A percentile compares a stretch with the other conserved stretches of the same genome.
These are phyloP conservation scores for Mycosphaerella arachidis DNA, from an alignment of 2,329 filamentous ascomycete genomes.

Conservation along the genomic window DNA sequence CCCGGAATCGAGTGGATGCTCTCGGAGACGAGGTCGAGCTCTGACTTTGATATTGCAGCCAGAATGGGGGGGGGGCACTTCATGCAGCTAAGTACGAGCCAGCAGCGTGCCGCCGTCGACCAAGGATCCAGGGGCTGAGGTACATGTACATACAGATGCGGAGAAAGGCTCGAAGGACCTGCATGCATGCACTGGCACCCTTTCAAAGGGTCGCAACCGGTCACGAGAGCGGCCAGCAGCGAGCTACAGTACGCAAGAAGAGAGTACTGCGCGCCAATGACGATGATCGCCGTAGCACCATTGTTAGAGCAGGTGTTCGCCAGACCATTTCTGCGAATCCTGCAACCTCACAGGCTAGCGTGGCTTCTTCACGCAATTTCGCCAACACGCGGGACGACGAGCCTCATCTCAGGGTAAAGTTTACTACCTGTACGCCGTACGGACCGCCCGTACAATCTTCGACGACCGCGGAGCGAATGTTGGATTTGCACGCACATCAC, in stretches of 20 bases:
- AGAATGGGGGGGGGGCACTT: neutral
- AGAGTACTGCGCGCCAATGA: constrained; percentile 19
- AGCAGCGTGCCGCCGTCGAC: constrained; percentile 17
- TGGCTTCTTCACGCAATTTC: constrained; percentile 5
- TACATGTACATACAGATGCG: constrained; percentile 13
- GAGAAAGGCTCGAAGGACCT: constrained; percentile 14
- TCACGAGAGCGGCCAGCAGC: constrained; percentile 18
- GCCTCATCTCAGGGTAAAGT: constrained; percentile 2
- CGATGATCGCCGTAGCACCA: constrained; percentile 3
- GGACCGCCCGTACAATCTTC: neutral
- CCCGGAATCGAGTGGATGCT: neutral
- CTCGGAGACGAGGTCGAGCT: neutral
- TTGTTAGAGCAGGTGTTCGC: constrained; percentile 11
- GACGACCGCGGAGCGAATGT: neutral
- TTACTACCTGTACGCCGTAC: neutral
- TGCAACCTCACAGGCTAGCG: neutral
- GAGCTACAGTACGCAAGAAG: constrained; percentile 2
- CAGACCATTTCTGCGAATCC: constrained; percentile 7
- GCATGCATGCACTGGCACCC: constrained; percentile 13
- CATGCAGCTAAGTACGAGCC: constrained; percentile 15
- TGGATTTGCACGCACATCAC: neutral
- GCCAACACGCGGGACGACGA: constrained; percentile 1
- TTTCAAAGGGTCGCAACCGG: constrained; percentile 6
- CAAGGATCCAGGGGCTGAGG: constrained; percentile 21
- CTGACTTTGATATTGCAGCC: constrained; percentile 2